phyloP scores from a whole-genome alignment of 257 asterid genomes.

The Nicotiana otophora region DNA sequence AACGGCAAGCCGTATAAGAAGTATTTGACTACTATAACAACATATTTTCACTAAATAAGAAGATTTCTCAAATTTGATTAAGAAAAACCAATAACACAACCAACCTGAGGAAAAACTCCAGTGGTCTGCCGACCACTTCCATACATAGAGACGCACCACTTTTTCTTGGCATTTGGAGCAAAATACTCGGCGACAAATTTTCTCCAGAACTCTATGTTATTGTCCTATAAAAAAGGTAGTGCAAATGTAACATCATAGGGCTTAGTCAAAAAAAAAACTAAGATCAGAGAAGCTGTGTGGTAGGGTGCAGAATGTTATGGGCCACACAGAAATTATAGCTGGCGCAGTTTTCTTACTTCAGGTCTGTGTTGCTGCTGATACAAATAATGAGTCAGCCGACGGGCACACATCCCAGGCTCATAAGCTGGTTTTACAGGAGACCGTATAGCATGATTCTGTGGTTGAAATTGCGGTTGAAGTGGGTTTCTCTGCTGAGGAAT shows the following conservation, averaged over 20 bases:
- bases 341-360: constrained; percentile 42
- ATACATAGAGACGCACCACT: constrained; percentile 97
- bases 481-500: constrained; percentile 79
- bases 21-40: no score
- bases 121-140: constrained; percentile 92
- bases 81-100: no score
- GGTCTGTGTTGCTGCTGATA: constrained; percentile 97
- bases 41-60: no score
- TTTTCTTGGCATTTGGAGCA: constrained; percentile 91
- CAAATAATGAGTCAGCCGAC: constrained; percentile 90
- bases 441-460: constrained; percentile 54
- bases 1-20: no score
- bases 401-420: constrained; percentile 99
- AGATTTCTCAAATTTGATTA: no score
- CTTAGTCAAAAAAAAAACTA: no score
- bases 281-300: neutral
- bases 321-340: neutral
- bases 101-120: constrained; percentile 93
- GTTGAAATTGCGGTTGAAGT: constrained; percentile 54
- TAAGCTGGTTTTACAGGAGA: constrained; percentile 65
- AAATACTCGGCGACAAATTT: constrained; percentile 84
- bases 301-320: neutral
- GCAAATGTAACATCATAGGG: neutral
- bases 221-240: constrained; percentile 47
- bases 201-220: constrained; percentile 84